A percentile compares a stretch with the other conserved stretches of the same genome.
Evolutionary conservation across 768 basidiomycete species (phyloP).

Genomic region (Trametopsis cervina): DNA sequence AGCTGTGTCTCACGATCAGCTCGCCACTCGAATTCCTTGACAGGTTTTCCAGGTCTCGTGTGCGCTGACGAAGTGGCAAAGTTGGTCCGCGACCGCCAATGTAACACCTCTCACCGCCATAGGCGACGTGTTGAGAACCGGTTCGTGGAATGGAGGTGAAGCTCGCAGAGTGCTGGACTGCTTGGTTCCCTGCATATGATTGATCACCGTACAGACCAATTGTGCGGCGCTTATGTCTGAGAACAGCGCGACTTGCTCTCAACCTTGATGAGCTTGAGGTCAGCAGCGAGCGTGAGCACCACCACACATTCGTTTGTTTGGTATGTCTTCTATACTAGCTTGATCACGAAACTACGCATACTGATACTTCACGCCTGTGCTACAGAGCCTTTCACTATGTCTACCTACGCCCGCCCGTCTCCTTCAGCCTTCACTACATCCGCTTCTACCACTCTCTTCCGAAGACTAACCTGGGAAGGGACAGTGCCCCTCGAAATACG

Average conservation of each 20-base stretch:
- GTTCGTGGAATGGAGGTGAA: too few species aligned
- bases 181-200: too few species aligned
- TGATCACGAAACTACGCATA: background rate
- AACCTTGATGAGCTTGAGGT: background rate
- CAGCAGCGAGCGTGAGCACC: background rate
- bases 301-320: background rate
- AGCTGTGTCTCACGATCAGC: too few species aligned
- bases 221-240: too few species aligned
- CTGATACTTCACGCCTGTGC: background rate
- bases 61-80: too few species aligned
- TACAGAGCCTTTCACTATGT: slow-evolving; percentile 16
- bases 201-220: too few species aligned
- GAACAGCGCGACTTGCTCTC: background rate
- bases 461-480: slow-evolving; percentile 86
- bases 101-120: too few species aligned
- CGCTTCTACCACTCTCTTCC: slow-evolving; percentile 75
- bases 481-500: slow-evolving; percentile 86
- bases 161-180: too few species aligned
- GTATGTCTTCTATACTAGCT: background rate
- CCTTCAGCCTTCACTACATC: slow-evolving; percentile 43
- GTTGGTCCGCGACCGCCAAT: too few species aligned
- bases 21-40: too few species aligned
- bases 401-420: slow-evolving; percentile 27
- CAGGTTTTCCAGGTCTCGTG: too few species aligned
- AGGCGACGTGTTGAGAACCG: too few species aligned